phyloP scores from a whole-genome alignment of 2,329 filamentous ascomycete genomes.

The Fusarium chuoi region DNA sequence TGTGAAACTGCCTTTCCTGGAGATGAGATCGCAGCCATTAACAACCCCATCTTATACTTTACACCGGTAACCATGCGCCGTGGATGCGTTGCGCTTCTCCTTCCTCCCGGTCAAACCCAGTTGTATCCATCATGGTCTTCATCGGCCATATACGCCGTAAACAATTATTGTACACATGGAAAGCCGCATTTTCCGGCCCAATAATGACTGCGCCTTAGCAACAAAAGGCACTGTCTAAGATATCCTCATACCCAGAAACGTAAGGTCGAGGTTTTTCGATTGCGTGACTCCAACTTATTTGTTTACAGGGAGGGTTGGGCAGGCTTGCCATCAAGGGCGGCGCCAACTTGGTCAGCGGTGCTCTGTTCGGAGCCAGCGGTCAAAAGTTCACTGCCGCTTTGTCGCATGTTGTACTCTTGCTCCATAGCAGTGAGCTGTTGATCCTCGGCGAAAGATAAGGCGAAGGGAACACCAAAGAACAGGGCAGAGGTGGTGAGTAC shows the following conservation, averaged over 20 bases:
- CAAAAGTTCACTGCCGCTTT: constrained; percentile 81
- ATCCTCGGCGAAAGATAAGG: constrained; percentile 92
- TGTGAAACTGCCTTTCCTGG: constrained; percentile 41
- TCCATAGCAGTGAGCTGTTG: constrained; percentile 98
- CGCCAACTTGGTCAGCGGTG: constrained; percentile 62
- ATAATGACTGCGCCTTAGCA: constrained; percentile 30
- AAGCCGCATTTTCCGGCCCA: constrained; percentile 32
- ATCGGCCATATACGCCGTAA: constrained; percentile 42
- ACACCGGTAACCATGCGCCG: constrained; percentile 40
- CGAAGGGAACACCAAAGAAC: constrained; percentile 91
- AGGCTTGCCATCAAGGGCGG: constrained; percentile 58
- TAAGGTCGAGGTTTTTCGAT: constrained; percentile 19
- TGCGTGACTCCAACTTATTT: constrained; percentile 1
- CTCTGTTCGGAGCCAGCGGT: constrained; percentile 58
- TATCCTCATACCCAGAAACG: constrained; percentile 20
- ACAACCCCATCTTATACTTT: constrained; percentile 42
- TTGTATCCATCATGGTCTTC: constrained; percentile 37
- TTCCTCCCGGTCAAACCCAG: constrained; percentile 29
- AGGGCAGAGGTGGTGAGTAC: constrained; percentile 89
- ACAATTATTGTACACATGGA: constrained; percentile 45
- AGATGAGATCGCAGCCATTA: constrained; percentile 47
- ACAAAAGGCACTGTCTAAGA: constrained; percentile 32
- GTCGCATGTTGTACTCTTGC: constrained; percentile 95
- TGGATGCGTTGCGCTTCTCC: constrained; percentile 33
- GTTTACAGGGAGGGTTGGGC: constrained; percentile 63